Percentiles rank a stretch among this genome's conserved stretches.
Conservation (phyloP, 2,329 filamentous ascomycete species). For the Trichoderma guizhouense region DNA sequence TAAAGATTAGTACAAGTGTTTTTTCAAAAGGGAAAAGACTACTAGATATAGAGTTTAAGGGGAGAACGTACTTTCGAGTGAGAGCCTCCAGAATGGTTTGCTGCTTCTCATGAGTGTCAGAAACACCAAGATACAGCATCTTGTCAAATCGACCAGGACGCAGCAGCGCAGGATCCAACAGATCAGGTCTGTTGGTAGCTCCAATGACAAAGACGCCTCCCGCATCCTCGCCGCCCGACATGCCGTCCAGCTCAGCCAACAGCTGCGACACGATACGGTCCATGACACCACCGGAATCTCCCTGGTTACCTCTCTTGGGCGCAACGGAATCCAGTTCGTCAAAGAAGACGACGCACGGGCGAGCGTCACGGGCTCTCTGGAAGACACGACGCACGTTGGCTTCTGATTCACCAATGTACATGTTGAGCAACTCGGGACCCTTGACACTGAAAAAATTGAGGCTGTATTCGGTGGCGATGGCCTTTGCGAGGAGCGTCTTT, state of each 20-base stretch:
- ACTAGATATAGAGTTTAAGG: neutral
- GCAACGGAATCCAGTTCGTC: slow-evolving; percentile 92
- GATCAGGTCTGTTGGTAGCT: slow-evolving; percentile 89
- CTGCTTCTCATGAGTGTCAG: slow-evolving; percentile 95
- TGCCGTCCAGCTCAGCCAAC: slow-evolving; percentile 91
- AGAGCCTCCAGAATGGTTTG: slow-evolving; percentile 89
- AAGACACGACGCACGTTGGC: slow-evolving; percentile 88
- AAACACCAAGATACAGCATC: slow-evolving; percentile 95
- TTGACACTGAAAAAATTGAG: slow-evolving; percentile 95
- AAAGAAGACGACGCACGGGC: slow-evolving; percentile 90
- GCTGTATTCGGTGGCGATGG: slow-evolving; percentile 89
- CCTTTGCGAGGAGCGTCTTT: slow-evolving; percentile 89
- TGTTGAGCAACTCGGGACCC: slow-evolving; percentile 86
- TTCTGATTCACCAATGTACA: slow-evolving; percentile 95
- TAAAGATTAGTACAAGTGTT: neutral
- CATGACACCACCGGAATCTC: slow-evolving; percentile 96
- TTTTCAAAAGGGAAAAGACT: neutral
- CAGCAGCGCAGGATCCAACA: slow-evolving; percentile 85
- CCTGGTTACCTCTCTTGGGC: slow-evolving; percentile 94
- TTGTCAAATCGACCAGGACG: slow-evolving; percentile 94
- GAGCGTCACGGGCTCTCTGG: slow-evolving; percentile 78
- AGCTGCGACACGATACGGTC: slow-evolving; percentile 95
- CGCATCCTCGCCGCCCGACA: slow-evolving; percentile 86
- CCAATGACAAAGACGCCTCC: slow-evolving; percentile 96
- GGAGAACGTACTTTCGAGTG: slow-evolving; percentile 73